Conservation (phyloP, 2,329 filamentous ascomycete species). For the Cladorrhinum sp. region DNA sequence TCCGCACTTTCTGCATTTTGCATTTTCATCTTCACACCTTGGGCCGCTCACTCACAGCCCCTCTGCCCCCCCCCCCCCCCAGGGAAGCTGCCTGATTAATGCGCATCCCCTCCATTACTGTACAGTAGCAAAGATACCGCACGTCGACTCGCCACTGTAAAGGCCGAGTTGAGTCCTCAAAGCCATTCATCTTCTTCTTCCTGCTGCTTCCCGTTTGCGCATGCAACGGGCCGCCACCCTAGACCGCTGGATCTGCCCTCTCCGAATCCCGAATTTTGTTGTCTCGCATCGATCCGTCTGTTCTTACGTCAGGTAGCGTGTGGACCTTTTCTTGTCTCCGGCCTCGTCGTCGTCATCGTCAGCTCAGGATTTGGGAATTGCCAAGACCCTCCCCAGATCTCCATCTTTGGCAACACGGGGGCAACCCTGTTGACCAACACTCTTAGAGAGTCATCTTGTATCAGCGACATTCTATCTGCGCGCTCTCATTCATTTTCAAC, state of each 20-base stretch:
- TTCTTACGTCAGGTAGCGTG: neutral
- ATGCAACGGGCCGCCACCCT: neutral
- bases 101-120: neutral
- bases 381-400: slow-evolving; percentile 1
- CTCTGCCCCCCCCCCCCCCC: neutral
- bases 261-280: neutral
- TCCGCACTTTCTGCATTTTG: neutral
- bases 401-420: neutral
- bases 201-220: neutral
- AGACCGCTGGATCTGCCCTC: neutral
- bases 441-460: neutral
- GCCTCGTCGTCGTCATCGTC: neutral
- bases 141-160: neutral
- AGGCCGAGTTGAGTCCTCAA: neutral
- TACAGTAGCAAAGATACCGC: neutral
- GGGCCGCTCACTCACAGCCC: neutral
- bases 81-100: neutral
- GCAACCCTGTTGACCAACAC: slow-evolving; percentile 2
- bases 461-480: neutral
- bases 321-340: neutral
- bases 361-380: neutral
- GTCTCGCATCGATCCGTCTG: neutral
- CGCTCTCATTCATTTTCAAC: neutral
- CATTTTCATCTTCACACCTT: neutral
- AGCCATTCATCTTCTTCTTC: neutral